phyloP scores from a whole-genome alignment of 176 grass and related monocot species.

The Raddia guianensis region DNA sequence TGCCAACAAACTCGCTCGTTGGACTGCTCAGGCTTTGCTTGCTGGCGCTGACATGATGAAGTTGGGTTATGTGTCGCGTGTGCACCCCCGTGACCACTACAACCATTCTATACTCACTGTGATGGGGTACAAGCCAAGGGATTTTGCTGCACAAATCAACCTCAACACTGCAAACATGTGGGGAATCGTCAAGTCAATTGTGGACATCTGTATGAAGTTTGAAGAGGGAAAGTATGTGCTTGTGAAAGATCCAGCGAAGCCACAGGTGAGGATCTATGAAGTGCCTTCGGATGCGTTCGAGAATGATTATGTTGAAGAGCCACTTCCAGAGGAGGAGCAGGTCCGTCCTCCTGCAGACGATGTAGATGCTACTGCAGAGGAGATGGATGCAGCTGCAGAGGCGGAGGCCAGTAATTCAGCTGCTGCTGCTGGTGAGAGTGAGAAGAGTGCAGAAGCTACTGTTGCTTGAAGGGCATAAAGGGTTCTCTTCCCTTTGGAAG shows the following conservation, averaged over 20 bases:
- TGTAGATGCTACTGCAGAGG: conserved; percentile 50
- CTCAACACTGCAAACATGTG: conserved; percentile 90
- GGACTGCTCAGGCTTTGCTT: conserved; percentile 79
- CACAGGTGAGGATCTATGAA: conserved; percentile 77
- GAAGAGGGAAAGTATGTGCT: conserved; percentile 88
- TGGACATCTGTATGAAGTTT: conserved; percentile 87
- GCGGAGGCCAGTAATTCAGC: conserved; percentile 50
- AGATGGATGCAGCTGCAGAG: conserved; percentile 68
- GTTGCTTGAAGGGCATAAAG: conserved; percentile 46
- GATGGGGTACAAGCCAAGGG: conserved; percentile 78
- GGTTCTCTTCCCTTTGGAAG: conserved; percentile 29
- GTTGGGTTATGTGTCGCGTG: conserved; percentile 72
- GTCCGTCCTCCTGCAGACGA: conserved; percentile 57
- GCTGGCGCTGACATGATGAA: conserved; percentile 85
- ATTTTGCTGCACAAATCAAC: conserved; percentile 86
- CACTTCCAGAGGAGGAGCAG: conserved; percentile 89
- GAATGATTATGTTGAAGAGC: conserved; percentile 93
- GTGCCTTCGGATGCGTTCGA: conserved; percentile 82
- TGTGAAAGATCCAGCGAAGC: conserved; percentile 78
- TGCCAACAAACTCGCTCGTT: conserved; percentile 85
- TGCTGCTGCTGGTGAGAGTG: conserved; percentile 34
- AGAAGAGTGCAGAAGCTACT: conserved; percentile 41
- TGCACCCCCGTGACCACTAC: conserved; percentile 74
- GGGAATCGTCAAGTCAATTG: conserved; percentile 89
- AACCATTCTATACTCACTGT: conserved; percentile 75